Percentiles rank a stretch among this genome's conserved stretches.
phyloP scores from a whole-genome alignment of 139 green algal species.

The Edaphochlamys debaryana region DNA sequence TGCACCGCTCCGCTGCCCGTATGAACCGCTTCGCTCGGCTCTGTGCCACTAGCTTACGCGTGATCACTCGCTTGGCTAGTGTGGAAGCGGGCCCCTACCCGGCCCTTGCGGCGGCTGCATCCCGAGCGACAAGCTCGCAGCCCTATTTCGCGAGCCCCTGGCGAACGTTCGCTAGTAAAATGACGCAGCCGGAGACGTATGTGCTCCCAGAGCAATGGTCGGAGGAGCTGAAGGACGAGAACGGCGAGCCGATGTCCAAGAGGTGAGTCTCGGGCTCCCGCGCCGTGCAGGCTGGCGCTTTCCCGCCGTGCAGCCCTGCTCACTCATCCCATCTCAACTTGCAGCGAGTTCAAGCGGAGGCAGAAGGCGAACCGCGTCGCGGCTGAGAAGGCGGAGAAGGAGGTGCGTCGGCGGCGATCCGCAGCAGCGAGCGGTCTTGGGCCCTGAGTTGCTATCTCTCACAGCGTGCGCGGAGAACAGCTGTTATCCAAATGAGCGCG shows the following conservation, averaged over 20 bases:
- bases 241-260: slow-evolving; percentile 87
- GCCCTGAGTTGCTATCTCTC: too few species aligned
- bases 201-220: slow-evolving; percentile 68
- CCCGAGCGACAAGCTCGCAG: not conserved
- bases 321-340: too few species aligned
- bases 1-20: too few species aligned
- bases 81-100: too few species aligned
- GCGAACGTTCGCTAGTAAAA: not conserved
- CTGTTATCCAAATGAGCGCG: too few species aligned
- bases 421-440: too few species aligned
- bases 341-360: slow-evolving; percentile 93
- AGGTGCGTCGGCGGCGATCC: slow-evolving; percentile 63
- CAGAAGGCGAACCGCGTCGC: slow-evolving; percentile 82
- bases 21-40: not conserved
- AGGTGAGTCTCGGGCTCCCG: slow-evolving; percentile 65
- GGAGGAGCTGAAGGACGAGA: slow-evolving; percentile 89
- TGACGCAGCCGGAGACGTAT: slow-evolving; percentile 44
- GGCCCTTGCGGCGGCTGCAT: slow-evolving; percentile 8
- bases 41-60: not conserved
- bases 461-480: too few species aligned
- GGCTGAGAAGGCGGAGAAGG: slow-evolving; percentile 87
- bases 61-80: not conserved
- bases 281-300: too few species aligned
- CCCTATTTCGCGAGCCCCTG: not conserved
- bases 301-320: too few species aligned